These are phyloP conservation scores for Colletotrichum falcatum DNA, from an alignment of 2,329 filamentous ascomycete genomes.

Conservation along the genomic window DNA sequence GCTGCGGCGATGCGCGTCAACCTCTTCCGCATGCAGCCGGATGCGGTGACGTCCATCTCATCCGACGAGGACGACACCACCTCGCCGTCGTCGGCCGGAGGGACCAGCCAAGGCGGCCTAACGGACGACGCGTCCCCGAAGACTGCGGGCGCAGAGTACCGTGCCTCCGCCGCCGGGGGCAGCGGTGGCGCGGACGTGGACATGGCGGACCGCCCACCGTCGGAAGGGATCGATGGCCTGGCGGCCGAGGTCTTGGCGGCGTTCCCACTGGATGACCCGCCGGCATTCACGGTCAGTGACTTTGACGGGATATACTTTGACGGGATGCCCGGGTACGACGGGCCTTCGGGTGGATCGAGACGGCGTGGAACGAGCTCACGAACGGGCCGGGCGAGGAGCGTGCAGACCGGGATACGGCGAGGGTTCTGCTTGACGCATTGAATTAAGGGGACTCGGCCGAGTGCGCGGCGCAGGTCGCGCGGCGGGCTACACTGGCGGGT, in stretches of 20 bases:
- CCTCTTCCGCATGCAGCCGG: constrained; percentile 38
- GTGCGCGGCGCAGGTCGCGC: constrained; percentile 21
- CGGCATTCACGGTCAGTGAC: constrained; percentile 43
- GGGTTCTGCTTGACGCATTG: constrained; percentile 53
- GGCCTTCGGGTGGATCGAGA: constrained; percentile 53
- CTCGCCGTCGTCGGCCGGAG: constrained; percentile 34
- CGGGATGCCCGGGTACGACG: constrained; percentile 47
- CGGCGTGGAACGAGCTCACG: constrained; percentile 50
- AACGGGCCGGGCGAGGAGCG: constrained; percentile 44
- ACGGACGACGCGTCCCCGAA: constrained; percentile 31
- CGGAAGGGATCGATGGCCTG: constrained; percentile 48
- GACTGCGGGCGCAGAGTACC: constrained; percentile 12
- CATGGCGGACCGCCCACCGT: constrained; percentile 43
- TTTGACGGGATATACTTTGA: constrained; percentile 47
- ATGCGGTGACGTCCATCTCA: constrained; percentile 30
- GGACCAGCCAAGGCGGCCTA: constrained; percentile 25
- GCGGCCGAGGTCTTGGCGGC: constrained; percentile 49
- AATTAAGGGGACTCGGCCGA: constrained; percentile 47
- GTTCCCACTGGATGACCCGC: constrained; percentile 48
- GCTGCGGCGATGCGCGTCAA: constrained; percentile 22
- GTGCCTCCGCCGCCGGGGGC: neutral
- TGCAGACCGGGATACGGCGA: constrained; percentile 53
- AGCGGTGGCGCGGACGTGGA: constrained; percentile 27
- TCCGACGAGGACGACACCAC: constrained; percentile 43
- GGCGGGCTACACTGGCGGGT: neutral